These are phyloP conservation scores for Phaeosphaeriaceae sp. DNA, from an alignment of 2,329 filamentous ascomycete genomes.

Conservation along the genomic window DNA sequence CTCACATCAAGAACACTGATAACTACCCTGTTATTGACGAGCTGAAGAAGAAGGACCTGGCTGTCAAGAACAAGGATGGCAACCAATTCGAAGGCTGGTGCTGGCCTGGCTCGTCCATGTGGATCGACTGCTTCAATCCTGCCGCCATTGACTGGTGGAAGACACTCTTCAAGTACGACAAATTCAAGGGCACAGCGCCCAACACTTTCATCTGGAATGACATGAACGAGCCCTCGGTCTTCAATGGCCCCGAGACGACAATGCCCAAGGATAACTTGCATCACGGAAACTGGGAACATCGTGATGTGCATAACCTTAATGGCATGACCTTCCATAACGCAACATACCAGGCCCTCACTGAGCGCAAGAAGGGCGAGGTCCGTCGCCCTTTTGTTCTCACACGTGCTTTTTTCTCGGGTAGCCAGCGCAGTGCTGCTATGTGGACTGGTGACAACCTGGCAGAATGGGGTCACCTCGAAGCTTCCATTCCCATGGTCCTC, in stretches of 20 bases:
- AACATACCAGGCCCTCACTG: slow-evolving; percentile 82
- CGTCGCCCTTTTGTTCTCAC: slow-evolving; percentile 92
- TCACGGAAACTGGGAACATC: slow-evolving; percentile 90
- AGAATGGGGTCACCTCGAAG: slow-evolving; percentile 87
- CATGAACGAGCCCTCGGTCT: slow-evolving; percentile 99
- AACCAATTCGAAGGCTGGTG: slow-evolving; percentile 96
- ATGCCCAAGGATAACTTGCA: slow-evolving; percentile 99
- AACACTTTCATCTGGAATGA: slow-evolving; percentile 99
- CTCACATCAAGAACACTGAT: slow-evolving; percentile 92
- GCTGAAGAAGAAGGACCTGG: slow-evolving; percentile 81
- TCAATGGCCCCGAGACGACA: slow-evolving; percentile 96
- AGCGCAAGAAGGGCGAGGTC: slow-evolving; percentile 84
- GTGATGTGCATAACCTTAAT: slow-evolving; percentile 94
- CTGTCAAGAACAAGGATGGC: slow-evolving; percentile 87
- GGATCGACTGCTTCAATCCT: slow-evolving; percentile 97
- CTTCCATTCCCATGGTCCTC: slow-evolving; percentile 89
- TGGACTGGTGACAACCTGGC: slow-evolving; percentile 99
- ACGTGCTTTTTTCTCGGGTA: slow-evolving; percentile 88
- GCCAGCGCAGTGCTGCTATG: slow-evolving; percentile 90
- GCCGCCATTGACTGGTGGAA: slow-evolving; percentile 91
- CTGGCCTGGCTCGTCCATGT: slow-evolving; percentile 96
- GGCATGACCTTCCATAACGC: slow-evolving; percentile 96
- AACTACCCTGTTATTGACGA: slow-evolving; percentile 79
- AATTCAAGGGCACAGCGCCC: slow-evolving; percentile 81
- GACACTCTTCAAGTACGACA: slow-evolving; percentile 82